These are phyloP conservation scores for Thelonectria olida DNA, from an alignment of 2,329 filamentous ascomycete genomes.

Conservation along the genomic window DNA sequence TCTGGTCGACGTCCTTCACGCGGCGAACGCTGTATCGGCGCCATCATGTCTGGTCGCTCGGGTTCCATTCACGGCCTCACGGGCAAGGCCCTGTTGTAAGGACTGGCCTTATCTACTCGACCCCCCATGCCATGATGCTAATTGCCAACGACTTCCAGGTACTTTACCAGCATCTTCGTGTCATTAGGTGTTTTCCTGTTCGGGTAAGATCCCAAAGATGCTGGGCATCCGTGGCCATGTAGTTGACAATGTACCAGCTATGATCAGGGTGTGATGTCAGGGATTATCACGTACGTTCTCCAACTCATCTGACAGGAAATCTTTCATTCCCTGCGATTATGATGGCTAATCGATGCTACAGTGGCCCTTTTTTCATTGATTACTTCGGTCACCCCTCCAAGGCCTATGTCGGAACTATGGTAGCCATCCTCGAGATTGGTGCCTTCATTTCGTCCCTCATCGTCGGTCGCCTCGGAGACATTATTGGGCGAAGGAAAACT, in stretches of 20 bases:
- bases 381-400: constrained; percentile 91
- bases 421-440: constrained; percentile 94
- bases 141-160: constrained; percentile 60
- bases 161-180: constrained; percentile 93
- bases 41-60: constrained; percentile 86
- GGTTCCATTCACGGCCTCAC: constrained; percentile 89
- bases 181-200: constrained; percentile 89
- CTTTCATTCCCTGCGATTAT: background rate
- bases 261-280: constrained; percentile 90
- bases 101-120: constrained; percentile 13
- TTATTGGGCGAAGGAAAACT: constrained; percentile 87
- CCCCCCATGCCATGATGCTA: constrained; percentile 22
- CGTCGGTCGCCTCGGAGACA: constrained; percentile 89
- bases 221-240: too few relatives aligned
- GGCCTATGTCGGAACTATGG: constrained; percentile 94
- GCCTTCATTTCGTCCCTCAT: constrained; percentile 89
- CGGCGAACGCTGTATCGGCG: constrained; percentile 76
- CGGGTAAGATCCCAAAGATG: too few relatives aligned
- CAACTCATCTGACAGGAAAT: background rate
- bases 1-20: constrained; percentile 69
- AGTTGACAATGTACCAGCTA: too few relatives aligned
- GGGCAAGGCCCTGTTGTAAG: constrained; percentile 91
- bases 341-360: constrained; percentile 50
- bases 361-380: constrained; percentile 86
- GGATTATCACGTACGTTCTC: constrained; percentile 68